Percentiles rank a stretch among this genome's conserved stretches.
Conservation (phyloP, 192 early-diverging fungal species). For the Backusella mclennaniae region DNA sequence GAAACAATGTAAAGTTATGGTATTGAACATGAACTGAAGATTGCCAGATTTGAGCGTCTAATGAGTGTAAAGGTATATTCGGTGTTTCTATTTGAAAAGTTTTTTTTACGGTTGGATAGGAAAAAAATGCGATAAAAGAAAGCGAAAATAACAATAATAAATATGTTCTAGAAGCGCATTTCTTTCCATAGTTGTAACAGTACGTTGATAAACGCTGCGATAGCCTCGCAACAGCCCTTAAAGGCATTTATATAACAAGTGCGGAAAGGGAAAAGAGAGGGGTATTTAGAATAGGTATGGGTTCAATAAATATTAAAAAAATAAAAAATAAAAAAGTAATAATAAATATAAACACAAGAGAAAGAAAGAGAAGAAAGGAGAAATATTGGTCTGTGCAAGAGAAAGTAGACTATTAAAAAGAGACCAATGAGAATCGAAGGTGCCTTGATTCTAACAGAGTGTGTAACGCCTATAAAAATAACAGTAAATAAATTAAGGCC, state of each 20-base stretch:
- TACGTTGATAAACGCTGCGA: conserved; percentile 1
- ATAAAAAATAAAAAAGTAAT: background rate
- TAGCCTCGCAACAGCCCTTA: conserved; percentile 5
- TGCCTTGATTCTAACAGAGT: background rate
- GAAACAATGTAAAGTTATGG: background rate
- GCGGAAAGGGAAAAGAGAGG: background rate
- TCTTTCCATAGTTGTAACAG: conserved; percentile 31
- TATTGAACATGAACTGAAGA: conserved; percentile 18
- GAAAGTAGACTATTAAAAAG: conserved; percentile 1
- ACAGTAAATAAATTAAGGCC: background rate
- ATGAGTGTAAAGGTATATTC: background rate
- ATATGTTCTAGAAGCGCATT: conserved; percentile 11
- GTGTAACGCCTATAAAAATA: background rate
- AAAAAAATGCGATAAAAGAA: conserved; percentile 14
- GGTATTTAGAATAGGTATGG: background rate
- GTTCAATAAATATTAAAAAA: background rate
- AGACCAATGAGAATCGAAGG: background rate
- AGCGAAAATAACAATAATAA: conserved; percentile 20
- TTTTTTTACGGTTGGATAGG: conserved; percentile 10
- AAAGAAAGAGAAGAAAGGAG: conserved; percentile 9
- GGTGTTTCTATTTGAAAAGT: background rate
- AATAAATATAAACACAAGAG: background rate
- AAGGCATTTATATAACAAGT: background rate
- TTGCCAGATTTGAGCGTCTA: conserved; percentile 25
- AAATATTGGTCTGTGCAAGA: conserved; percentile 5